Evolutionary conservation across 2,329 filamentous ascomycete species (phyloP).

Genomic region (Neofusicoccum cordaticola): DNA sequence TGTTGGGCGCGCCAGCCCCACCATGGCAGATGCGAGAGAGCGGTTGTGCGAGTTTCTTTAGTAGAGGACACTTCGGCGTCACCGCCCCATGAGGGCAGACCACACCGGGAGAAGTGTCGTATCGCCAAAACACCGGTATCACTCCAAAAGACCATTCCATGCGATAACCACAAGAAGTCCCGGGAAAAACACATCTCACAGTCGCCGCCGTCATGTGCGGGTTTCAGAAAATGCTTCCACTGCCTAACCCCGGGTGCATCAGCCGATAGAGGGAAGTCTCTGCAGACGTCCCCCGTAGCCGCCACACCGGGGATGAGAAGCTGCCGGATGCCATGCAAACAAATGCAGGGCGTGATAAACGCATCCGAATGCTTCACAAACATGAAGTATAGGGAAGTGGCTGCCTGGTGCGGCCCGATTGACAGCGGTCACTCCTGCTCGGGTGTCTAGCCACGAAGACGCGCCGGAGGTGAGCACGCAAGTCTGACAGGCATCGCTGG

Average conservation of each 20-base stretch:
- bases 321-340: background rate
- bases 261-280: background rate
- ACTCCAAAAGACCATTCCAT: background rate
- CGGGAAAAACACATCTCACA: background rate
- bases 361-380: background rate
- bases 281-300: background rate
- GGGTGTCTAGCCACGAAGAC: background rate
- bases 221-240: background rate
- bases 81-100: background rate
- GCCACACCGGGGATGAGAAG: background rate
- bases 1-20: background rate
- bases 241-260: background rate
- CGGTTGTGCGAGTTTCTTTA: background rate
- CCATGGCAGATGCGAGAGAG: background rate
- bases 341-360: background rate
- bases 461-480: background rate
- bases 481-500: background rate
- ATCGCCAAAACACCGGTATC: background rate
- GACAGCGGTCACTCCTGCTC: background rate
- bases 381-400: slow-evolving; percentile 3
- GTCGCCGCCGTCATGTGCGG: background rate
- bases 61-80: background rate
- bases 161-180: background rate
- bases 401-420: background rate
- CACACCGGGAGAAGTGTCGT: background rate